A percentile compares a stretch with the other conserved stretches of the same genome.
Conservation (phyloP, 2,329 filamentous ascomycete genomes). For the Fusarium napiforme region DNA sequence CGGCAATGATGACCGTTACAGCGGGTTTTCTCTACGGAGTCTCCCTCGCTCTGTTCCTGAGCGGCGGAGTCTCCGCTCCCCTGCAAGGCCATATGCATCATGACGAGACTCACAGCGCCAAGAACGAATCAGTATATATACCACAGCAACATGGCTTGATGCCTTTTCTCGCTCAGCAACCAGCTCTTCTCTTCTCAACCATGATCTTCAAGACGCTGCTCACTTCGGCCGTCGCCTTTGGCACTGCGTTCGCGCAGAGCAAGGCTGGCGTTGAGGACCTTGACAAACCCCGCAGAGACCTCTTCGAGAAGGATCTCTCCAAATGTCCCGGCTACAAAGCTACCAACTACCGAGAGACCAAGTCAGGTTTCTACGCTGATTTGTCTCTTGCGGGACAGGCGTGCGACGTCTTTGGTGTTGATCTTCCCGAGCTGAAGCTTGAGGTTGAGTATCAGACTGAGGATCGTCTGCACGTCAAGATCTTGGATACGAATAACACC, state of each 20-base stretch:
- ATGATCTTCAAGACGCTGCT: slow-evolving; percentile 37
- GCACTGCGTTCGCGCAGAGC: slow-evolving; percentile 32
- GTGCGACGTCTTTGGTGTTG: slow-evolving; percentile 83
- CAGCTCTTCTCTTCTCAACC: background rate
- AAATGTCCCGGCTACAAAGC: slow-evolving; percentile 76
- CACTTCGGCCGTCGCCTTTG: slow-evolving; percentile 21
- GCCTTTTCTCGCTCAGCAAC: background rate
- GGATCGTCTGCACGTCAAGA: slow-evolving; percentile 76
- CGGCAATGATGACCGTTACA: background rate
- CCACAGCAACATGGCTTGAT: background rate
- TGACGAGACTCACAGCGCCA: slow-evolving; percentile 4
- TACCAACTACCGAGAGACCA: slow-evolving; percentile 64
- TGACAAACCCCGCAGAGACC: slow-evolving; percentile 28
- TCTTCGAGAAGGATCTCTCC: slow-evolving; percentile 38
- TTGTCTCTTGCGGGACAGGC: slow-evolving; percentile 74
- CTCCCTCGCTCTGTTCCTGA: background rate
- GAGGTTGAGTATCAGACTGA: slow-evolving; percentile 61
- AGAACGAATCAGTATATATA: slow-evolving; percentile 25
- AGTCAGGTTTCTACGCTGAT: slow-evolving; percentile 72
- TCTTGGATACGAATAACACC: slow-evolving; percentile 74
- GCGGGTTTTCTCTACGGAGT: background rate
- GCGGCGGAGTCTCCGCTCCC: slow-evolving; percentile 23
- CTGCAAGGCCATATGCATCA: background rate
- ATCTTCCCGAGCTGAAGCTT: slow-evolving; percentile 73
- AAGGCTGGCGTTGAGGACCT: slow-evolving; percentile 34